Evolutionary conservation across 1,139 yeast species (phyloP).

Genomic region (Geotrichum candidum): DNA sequence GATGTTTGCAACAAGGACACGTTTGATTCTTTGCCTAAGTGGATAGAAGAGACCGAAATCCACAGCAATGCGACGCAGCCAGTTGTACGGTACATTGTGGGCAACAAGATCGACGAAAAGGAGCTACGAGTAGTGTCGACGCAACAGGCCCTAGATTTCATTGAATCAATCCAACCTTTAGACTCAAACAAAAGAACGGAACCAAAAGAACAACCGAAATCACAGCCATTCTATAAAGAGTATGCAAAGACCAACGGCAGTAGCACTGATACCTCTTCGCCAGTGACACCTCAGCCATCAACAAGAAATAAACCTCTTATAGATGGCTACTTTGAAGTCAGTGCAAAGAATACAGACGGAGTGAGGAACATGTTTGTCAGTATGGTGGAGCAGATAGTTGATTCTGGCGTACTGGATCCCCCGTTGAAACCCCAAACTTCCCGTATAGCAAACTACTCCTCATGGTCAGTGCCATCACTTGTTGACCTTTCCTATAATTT

Average conservation of each 20-base stretch:
- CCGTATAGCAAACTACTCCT: background rate
- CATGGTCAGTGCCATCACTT: constrained; percentile 15
- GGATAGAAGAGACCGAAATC: constrained; percentile 19
- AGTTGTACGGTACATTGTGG: constrained; percentile 39
- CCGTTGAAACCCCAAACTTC: background rate
- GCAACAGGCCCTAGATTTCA: constrained; percentile 9
- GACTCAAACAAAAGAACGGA: constrained; percentile 23
- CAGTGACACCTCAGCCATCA: constrained; percentile 15
- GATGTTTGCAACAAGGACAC: constrained; percentile 94
- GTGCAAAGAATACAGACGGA: constrained; percentile 16
- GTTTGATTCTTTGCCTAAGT: constrained; percentile 44
- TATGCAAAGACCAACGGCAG: constrained; percentile 6
- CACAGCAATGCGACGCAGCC: constrained; percentile 12
- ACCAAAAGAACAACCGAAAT: constrained; percentile 19
- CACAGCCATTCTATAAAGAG: constrained; percentile 13
- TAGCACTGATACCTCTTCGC: background rate
- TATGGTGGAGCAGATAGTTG: constrained; percentile 16
- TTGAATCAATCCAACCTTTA: constrained; percentile 6
- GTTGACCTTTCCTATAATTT: constrained; percentile 22
- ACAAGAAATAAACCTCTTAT: constrained; percentile 19
- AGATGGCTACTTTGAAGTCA: constrained; percentile 34
- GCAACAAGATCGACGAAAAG: constrained; percentile 39
- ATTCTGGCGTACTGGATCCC: constrained; percentile 12
- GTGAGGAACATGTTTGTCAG: constrained; percentile 17
- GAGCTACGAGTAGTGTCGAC: constrained; percentile 21